These are phyloP conservation scores for Massarina eburnea DNA, from an alignment of 2,329 filamentous ascomycete species.

Conservation along the genomic window DNA sequence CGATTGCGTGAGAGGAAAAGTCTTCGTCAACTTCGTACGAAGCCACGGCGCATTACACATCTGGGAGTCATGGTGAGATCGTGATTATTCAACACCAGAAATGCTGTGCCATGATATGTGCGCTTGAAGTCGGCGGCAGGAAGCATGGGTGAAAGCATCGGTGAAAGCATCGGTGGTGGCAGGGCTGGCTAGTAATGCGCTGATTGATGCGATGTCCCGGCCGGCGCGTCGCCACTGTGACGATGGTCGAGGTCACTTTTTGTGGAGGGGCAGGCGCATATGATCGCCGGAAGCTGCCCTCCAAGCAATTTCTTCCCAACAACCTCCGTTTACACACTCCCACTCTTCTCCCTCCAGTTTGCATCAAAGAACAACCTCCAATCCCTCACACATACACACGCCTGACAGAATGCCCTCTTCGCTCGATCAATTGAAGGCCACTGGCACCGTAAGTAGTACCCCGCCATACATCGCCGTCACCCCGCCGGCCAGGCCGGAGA, in stretches of 20 bases:
- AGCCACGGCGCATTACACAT: too few species aligned
- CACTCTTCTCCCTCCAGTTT: conserved; percentile 4
- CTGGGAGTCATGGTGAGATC: too few species aligned
- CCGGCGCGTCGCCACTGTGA: conserved; percentile 9
- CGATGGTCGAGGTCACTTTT: conserved; percentile 6
- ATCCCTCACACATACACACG: conserved; percentile 2
- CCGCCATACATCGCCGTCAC: conserved; percentile 23
- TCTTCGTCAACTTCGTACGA: background rate
- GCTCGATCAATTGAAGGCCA: conserved; percentile 95
- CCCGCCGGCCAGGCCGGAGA: conserved; percentile 5
- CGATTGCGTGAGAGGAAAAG: background rate
- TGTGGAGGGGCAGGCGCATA: conserved; percentile 7
- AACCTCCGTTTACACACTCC: conserved; percentile 6
- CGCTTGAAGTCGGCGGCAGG: background rate
- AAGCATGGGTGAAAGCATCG: background rate
- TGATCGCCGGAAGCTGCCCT: background rate
- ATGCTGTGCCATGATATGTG: conserved; percentile 1
- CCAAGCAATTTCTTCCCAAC: conserved; percentile 15
- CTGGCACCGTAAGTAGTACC: conserved; percentile 79
- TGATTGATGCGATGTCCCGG: conserved; percentile 28
- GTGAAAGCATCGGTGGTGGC: background rate
- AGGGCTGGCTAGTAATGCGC: conserved; percentile 7
- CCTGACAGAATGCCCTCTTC: conserved; percentile 71
- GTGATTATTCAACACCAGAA: background rate
- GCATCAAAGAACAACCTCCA: background rate